Conservation (phyloP, 2,329 filamentous ascomycete genomes). For the Pyrenophora teres region DNA sequence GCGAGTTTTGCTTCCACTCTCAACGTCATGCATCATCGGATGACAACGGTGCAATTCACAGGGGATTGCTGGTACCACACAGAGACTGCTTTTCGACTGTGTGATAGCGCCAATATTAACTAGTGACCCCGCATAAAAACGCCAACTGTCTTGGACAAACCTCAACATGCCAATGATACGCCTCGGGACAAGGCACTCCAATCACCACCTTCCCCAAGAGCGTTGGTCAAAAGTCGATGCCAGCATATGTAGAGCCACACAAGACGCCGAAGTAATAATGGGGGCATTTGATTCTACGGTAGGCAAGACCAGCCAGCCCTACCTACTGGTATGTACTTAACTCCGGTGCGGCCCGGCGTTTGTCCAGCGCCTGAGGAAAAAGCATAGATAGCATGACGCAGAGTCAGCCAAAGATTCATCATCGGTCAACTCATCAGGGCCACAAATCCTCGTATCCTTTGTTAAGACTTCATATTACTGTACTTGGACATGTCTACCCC, state of each 20-base stretch:
- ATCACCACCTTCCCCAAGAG: neutral
- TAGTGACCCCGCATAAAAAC: constrained; percentile 4
- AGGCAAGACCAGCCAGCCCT: neutral
- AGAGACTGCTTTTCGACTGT: neutral
- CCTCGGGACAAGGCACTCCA: neutral
- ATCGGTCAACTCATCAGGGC: neutral
- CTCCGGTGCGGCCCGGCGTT: neutral
- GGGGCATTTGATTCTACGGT: neutral
- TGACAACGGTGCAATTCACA: neutral
- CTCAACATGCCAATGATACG: neutral
- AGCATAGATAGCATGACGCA: constrained; percentile 16
- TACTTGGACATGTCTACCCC: constrained; percentile 9
- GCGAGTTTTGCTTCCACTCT: neutral
- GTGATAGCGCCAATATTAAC: neutral
- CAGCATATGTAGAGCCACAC: neutral
- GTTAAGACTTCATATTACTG: neutral
- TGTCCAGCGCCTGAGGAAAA: neutral
- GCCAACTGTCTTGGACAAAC: neutral
- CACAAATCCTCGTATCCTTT: neutral
- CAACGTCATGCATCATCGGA: neutral
- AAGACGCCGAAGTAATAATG: neutral
- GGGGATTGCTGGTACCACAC: neutral
- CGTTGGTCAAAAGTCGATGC: neutral
- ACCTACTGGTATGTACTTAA: neutral
- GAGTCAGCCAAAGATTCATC: constrained; percentile 1